Evolutionary conservation across 2,329 filamentous ascomycete genomes (phyloP).

Genomic region (Reticulascus tulasneorum): DNA sequence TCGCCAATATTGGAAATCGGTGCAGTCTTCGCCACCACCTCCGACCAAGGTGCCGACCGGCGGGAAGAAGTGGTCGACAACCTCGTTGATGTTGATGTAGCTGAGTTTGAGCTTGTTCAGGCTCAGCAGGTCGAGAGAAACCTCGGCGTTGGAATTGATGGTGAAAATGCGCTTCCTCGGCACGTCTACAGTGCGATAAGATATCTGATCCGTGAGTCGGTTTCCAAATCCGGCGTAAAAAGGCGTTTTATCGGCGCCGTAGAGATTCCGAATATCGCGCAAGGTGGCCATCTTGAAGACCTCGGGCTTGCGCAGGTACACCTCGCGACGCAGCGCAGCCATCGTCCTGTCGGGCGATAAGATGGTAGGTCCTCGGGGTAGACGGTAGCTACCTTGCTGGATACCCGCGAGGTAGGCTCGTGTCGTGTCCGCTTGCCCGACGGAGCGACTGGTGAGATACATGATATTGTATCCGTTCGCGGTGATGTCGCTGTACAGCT

Average conservation of each 20-base stretch:
- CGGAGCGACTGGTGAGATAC: constrained; percentile 90
- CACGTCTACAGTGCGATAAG: constrained; percentile 93
- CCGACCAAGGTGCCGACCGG: constrained; percentile 83
- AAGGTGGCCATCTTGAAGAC: constrained; percentile 99
- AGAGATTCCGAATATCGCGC: constrained; percentile 87
- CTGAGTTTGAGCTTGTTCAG: constrained; percentile 95
- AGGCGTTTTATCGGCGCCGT: constrained; percentile 70
- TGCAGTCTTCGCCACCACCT: constrained; percentile 89
- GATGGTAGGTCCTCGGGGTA: constrained; percentile 90
- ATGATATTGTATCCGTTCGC: constrained; percentile 98
- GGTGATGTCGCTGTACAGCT: constrained; percentile 92
- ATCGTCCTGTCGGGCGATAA: constrained; percentile 93
- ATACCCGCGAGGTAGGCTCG: constrained; percentile 87
- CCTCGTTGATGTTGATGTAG: constrained; percentile 94
- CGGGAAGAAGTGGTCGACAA: constrained; percentile 97
- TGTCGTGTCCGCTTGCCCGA: constrained; percentile 89
- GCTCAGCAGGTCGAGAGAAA: constrained; percentile 82
- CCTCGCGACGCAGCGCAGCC: constrained; percentile 83
- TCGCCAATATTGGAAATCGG: constrained; percentile 96
- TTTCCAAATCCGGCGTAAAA: constrained; percentile 99
- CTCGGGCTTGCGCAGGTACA: constrained; percentile 93
- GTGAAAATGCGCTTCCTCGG: constrained; percentile 94
- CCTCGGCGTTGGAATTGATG: constrained; percentile 96
- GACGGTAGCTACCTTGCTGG: constrained; percentile 76
- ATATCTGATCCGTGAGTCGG: constrained; percentile 90